phyloP scores from a whole-genome alignment of 176 grass and related monocot genomes.

The Oryza australiensis region DNA sequence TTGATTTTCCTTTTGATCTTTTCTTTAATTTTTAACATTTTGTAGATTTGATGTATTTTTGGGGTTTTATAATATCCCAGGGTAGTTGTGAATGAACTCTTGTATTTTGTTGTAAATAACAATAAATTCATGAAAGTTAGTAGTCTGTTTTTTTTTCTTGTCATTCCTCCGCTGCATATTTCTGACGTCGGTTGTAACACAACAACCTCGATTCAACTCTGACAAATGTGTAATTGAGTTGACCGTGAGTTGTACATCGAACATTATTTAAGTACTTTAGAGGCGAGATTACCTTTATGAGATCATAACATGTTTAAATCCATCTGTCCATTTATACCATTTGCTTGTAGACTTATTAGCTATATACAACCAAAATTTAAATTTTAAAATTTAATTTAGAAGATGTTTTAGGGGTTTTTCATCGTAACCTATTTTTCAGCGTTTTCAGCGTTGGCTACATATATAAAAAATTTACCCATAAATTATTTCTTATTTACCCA shows the following conservation, averaged over 20 bases:
- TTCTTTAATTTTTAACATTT: not conserved
- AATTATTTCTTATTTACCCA: too few relatives aligned
- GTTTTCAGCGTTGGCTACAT: too few relatives aligned
- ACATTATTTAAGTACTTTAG: not conserved
- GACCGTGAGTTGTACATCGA: not conserved
- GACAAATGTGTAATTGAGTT: not conserved
- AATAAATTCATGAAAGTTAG: not conserved
- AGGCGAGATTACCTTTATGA: not conserved
- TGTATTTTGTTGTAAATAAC: constrained; percentile 43
- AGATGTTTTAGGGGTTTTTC: too few relatives aligned
- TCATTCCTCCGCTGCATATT: not conserved
- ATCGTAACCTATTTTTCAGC: too few relatives aligned
- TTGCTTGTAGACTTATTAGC: too few relatives aligned
- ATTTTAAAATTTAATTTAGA: too few relatives aligned
- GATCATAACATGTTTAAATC: not conserved
- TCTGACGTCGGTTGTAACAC: not conserved
- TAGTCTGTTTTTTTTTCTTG: not conserved
- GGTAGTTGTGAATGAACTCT: constrained; percentile 13
- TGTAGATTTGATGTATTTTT: not conserved
- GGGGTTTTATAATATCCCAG: not conserved
- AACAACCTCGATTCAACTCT: not conserved
- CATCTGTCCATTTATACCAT: too few relatives aligned
- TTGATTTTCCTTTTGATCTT: constrained; percentile 16
- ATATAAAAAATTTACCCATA: too few relatives aligned
- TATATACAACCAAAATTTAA: too few relatives aligned